phyloP scores from a whole-genome alignment of 352 stramenopile genomes.

The Globisporangium splendens region DNA sequence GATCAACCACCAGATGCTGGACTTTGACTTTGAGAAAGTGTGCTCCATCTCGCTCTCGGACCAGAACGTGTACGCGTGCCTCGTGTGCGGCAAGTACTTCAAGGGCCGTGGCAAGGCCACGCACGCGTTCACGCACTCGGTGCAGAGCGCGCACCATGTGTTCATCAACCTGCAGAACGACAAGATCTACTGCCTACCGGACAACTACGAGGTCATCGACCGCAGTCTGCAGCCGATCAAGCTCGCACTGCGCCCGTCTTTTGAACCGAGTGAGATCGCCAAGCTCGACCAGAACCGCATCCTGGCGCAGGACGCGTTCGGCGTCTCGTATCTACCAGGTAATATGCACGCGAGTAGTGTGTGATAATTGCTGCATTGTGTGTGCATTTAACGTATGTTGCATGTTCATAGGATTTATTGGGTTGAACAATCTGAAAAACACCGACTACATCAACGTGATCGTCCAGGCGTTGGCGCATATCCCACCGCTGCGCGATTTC shows the following conservation, averaged over 20 bases:
- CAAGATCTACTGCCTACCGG: slow-evolving; percentile 96
- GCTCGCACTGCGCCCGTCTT: slow-evolving; percentile 90
- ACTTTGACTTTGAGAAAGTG: slow-evolving; percentile 99
- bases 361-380: background rate
- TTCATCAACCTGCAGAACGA: slow-evolving; percentile 97
- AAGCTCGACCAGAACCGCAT: slow-evolving; percentile 90
- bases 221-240: slow-evolving; percentile 94
- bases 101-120: slow-evolving; percentile 91
- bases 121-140: slow-evolving; percentile 95
- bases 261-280: slow-evolving; percentile 79
- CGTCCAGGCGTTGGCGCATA: slow-evolving; percentile 95
- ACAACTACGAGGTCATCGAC: slow-evolving; percentile 99
- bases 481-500: slow-evolving; percentile 94
- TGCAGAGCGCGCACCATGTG: slow-evolving; percentile 96
- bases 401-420: slow-evolving; percentile 86
- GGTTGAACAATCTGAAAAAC: slow-evolving; percentile 97
- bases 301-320: slow-evolving; percentile 93
- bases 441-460: slow-evolving; percentile 98
- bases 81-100: slow-evolving; percentile 99
- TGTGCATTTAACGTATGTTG: background rate
- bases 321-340: slow-evolving; percentile 93
- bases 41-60: slow-evolving; percentile 95
- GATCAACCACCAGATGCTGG: slow-evolving; percentile 95
- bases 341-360: background rate
- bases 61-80: slow-evolving; percentile 98